These are phyloP conservation scores for Salix brachista DNA, from an alignment of 345 rosid species.

Conservation along the genomic window DNA sequence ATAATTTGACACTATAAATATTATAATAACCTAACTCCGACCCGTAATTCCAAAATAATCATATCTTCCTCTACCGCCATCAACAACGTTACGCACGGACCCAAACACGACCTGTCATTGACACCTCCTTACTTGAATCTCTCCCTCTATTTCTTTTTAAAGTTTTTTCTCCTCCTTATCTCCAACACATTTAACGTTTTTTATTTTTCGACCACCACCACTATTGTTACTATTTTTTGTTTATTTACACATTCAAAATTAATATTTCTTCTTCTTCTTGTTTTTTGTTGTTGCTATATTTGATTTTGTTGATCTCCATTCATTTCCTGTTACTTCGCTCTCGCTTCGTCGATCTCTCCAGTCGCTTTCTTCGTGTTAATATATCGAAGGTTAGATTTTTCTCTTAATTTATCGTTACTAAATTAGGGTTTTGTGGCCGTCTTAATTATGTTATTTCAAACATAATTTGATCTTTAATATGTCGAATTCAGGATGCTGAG, in stretches of 20 bases:
- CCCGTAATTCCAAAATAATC: background rate
- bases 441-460: background rate
- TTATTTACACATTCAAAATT: background rate
- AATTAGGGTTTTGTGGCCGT: constrained; percentile 32
- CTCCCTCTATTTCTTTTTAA: background rate
- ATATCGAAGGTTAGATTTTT: constrained; percentile 6
- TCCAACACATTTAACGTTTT: background rate
- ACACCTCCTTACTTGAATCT: background rate
- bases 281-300: background rate
- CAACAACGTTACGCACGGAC: background rate
- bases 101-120: constrained; percentile 6
- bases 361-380: constrained; percentile 1
- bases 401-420: background rate
- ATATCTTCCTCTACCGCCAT: background rate
- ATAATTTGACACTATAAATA: background rate
- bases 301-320: constrained; percentile 17
- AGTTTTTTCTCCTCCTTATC: background rate
- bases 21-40: background rate
- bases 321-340: constrained; percentile 1
- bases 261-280: background rate
- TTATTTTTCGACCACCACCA: background rate
- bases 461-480: background rate
- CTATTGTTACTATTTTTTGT: background rate
- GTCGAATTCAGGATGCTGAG: constrained; percentile 41
- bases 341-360: constrained; percentile 1